These are phyloP conservation scores for Musa troglodytarum DNA, from an alignment of 176 grass and related monocot genomes.

Conservation along the genomic window DNA sequence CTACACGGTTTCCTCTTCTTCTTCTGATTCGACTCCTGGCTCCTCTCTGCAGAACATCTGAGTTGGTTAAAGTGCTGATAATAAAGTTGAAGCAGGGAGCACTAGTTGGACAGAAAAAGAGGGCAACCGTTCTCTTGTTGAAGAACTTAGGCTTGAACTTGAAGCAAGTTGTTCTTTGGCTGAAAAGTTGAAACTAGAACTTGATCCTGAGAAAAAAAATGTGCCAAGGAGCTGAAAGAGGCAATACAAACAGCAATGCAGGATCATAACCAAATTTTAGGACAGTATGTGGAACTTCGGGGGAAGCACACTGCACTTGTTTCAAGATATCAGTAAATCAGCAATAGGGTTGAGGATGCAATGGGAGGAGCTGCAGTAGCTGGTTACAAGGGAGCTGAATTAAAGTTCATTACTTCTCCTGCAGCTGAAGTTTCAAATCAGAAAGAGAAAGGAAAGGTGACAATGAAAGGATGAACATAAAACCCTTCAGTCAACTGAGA, in stretches of 20 bases:
- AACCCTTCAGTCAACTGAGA: constrained; percentile 57
- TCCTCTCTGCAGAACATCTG: constrained; percentile 28
- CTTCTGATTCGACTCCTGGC: neutral
- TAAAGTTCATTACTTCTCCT: constrained; percentile 56
- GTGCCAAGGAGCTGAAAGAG: constrained; percentile 68
- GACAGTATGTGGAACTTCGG: constrained; percentile 87
- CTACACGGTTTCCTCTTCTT: constrained; percentile 41
- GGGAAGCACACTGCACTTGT: constrained; percentile 75
- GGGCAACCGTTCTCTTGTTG: constrained; percentile 57
- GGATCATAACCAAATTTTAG: constrained; percentile 62
- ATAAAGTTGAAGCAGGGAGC: constrained; percentile 19
- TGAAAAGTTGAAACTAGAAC: constrained; percentile 39
- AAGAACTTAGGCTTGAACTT: constrained; percentile 70
- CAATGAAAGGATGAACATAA: constrained; percentile 57
- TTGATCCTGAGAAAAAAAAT: constrained; percentile 68
- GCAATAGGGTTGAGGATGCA: constrained; percentile 62
- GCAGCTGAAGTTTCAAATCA: constrained; percentile 51
- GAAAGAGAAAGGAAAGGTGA: constrained; percentile 42
- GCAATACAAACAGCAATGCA: constrained; percentile 84
- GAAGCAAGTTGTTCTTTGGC: constrained; percentile 42
- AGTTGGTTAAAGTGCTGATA: constrained; percentile 42
- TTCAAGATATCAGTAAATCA: constrained; percentile 54
- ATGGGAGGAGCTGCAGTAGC: constrained; percentile 60
- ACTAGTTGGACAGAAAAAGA: constrained; percentile 43
- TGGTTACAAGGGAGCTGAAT: constrained; percentile 46